Base-by-base conservation (phyloP, 352 stramenopile species). In the Globisporangium spinosum region DNA sequence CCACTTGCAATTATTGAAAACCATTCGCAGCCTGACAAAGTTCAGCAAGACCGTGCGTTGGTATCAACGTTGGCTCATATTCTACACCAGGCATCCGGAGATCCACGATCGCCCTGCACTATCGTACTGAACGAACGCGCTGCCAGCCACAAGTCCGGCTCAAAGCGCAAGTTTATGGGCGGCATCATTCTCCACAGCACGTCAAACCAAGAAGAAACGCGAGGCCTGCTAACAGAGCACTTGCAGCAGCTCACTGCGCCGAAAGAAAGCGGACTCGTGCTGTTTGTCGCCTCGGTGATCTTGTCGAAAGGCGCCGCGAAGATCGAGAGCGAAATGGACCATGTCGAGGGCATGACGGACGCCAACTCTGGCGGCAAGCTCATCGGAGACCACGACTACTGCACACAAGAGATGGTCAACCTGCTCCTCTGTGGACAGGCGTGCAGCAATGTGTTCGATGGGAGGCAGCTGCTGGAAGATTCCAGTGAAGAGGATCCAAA, bases 371-470 rank as follows among this genome's bases (percentile, higher is more conserved):
- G 73, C 25, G 76, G 79, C 2, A 82, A 87, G 64, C 76, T 97
- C 49, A 93, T 97, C 45, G 91, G 91, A 13, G 74, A 71, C 0
- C 90, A 97, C 66, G 88, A 96, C 65, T 97, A 97, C 56, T 95
- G 89, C 62, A 95, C 87, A 0, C 95, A 99, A 66, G 97, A 99
- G 72, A 81, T 99, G 27, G 97, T 99, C 8, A 99, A 99, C 78
- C 71, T 99, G 45, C 72, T 99, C n/a, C 74, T 99, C 7, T 89
- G 90, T 25, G 97, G 97, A 9, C 82, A 90, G 47, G 95, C 95
- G 7, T 84, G 80, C 62, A 98, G 90, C 74, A 98, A 98, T 67
- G 91, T 98, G 2, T 99, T 99, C 76, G 85, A 99, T 70, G 93
- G 97, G 13, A 85, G 77, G 29, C 81, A 96, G 64, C 76, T 91